Evolutionary conservation across 2,329 filamentous ascomycete species (phyloP).

Genomic region (Aspergillus sp.): DNA sequence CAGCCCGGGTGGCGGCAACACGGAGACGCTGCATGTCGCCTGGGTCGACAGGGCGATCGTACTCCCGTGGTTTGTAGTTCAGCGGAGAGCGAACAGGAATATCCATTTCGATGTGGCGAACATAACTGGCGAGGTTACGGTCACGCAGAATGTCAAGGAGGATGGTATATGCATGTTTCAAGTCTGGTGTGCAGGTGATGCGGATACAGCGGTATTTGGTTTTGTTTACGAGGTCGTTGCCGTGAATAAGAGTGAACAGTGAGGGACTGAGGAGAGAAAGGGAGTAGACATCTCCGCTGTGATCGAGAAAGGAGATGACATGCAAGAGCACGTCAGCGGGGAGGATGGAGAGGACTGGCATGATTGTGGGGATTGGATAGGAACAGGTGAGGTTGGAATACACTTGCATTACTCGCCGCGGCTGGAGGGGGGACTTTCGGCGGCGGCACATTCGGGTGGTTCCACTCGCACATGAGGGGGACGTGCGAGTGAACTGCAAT

Average conservation of each 20-base stretch:
- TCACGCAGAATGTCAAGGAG: neutral
- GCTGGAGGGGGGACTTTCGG: neutral
- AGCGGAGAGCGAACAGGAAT: neutral
- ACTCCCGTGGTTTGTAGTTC: neutral
- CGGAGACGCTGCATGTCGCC: neutral
- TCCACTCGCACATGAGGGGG: neutral
- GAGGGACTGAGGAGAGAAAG: neutral
- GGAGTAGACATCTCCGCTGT: neutral
- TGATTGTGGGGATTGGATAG: constrained; percentile 17
- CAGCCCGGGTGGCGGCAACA: neutral
- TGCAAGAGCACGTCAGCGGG: neutral
- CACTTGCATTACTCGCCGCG: neutral
- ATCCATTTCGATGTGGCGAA: neutral
- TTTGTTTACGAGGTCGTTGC: neutral
- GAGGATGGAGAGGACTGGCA: neutral
- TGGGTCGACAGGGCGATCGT: neutral
- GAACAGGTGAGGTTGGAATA: neutral
- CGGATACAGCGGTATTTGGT: neutral
- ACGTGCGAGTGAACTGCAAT: too few species aligned
- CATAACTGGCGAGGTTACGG: neutral
- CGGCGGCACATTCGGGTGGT: neutral
- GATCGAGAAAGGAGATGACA: neutral
- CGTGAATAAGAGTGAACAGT: neutral
- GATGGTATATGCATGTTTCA: neutral
- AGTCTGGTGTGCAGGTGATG: neutral